Percentiles rank a stretch among this genome's conserved stretches.
Conservation (phyloP, 2,329 filamentous ascomycete genomes). For the Colletotrichum siamense region DNA sequence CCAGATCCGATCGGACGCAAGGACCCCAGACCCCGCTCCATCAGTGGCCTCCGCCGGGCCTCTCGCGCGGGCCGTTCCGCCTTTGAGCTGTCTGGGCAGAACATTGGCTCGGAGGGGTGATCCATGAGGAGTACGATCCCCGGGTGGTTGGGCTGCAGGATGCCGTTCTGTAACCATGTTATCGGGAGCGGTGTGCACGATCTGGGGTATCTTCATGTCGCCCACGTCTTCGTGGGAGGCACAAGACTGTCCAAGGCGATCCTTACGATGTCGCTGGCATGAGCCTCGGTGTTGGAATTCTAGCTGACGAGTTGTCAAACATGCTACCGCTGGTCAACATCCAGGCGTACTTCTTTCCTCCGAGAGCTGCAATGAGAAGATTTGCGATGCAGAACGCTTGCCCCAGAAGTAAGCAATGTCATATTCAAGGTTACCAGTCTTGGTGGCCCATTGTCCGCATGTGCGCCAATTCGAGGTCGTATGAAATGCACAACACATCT, state of each 20-base stretch:
- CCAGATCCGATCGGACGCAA: slow-evolving; percentile 2
- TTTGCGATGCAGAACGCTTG: accelerated
- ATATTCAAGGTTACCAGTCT: accelerated
- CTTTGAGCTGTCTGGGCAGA: not conserved
- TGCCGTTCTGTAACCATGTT: not conserved
- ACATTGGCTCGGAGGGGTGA: not conserved
- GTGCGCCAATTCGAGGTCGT: accelerated
- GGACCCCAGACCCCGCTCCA: not conserved
- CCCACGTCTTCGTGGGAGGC: accelerated
- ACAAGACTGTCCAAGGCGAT: accelerated
- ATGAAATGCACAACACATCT: not conserved
- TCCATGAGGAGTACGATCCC: not conserved
- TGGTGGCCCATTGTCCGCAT: accelerated
- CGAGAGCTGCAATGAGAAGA: accelerated
- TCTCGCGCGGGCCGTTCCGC: slow-evolving; percentile 10
- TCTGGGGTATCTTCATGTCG: not conserved
- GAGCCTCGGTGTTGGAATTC: not conserved
- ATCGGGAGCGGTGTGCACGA: not conserved
- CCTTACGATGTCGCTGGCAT: accelerated
- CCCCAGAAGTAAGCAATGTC: not conserved
- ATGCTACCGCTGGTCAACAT: not conserved
- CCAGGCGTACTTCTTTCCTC: not conserved
- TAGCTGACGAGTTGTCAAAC: not conserved
- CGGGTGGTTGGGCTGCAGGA: not conserved
- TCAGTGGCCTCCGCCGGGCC: not conserved